Base-by-base conservation (phyloP, 306 rosid genomes). In the Cicer pinnatifidum region DNA sequence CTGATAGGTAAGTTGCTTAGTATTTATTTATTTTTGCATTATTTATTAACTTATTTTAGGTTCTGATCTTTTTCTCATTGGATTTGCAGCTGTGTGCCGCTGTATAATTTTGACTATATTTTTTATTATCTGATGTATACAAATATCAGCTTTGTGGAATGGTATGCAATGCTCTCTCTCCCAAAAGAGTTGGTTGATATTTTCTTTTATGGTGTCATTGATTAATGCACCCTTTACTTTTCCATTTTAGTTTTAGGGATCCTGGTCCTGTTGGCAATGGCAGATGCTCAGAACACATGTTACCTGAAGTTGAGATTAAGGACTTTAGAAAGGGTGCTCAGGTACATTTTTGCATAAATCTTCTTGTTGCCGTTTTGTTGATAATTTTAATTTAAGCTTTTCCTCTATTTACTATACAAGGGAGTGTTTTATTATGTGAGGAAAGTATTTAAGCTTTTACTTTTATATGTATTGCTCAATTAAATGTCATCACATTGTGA, bases 261-360 rank as follows among this genome's bases (percentile, higher is more conserved):
- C 97, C 97, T 43, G 99, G 99, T 81, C 99, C 93, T 4, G 92
- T 88, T 80, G 99, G 99, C 66, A 90, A 91, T 79, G 99, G 99
- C 50, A 87, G 99, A 82, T 95, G 87, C 80, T 88, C 96, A 13
- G 88, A 90, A 61, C 97, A 76, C 80, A 92, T 95, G 99, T 69
- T 85, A 80, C 99, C 99, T 11, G 99, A 95, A 87, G 82, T 95
- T 84, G 96, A 88, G 80, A 73, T 71, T 82, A 95, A 90, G 84
- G 88, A 92, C 81, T 95, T 95, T 71, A 87, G 99, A 78, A 95
- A 95, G 96, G 99, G 99, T 67, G 99, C 97, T 13, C 99, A 95
- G 99, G 97, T 95, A 86, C 64, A 39, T 58, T 68, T 78, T 72
- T 50, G 57, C 23, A 59, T 40, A 64, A 67, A 69, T 71, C 10